Evolutionary conservation across 768 basidiomycete species (phyloP).

Genomic region (Suillus occidentalis): DNA sequence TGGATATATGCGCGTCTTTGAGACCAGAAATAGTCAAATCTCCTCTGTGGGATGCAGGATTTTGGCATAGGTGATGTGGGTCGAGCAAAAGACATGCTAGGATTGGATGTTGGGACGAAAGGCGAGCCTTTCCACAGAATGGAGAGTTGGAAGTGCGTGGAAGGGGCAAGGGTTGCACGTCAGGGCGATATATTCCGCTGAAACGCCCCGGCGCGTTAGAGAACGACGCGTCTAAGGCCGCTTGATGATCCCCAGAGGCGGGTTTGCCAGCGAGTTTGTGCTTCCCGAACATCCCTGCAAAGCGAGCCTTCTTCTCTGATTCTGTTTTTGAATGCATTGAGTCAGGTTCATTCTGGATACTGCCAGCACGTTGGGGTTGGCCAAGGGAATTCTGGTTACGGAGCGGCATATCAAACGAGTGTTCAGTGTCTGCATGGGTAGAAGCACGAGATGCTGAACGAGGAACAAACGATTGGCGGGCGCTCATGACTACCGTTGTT

Average conservation of each 20-base stretch:
- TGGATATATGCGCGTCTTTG: slow-evolving; percentile 5
- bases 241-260: not conserved
- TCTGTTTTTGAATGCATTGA: not conserved
- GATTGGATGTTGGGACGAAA: not conserved
- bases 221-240: not conserved
- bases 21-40: slow-evolving; percentile 2
- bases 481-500: not conserved
- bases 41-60: not conserved
- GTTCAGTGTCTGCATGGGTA: not conserved
- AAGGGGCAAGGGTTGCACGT: not conserved
- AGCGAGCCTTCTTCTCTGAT: not conserved
- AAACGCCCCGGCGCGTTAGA: not conserved
- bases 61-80: not conserved
- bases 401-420: slow-evolving; percentile 1
- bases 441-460: slow-evolving; percentile 6
- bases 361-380: not conserved
- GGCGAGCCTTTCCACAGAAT: not conserved
- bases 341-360: not conserved
- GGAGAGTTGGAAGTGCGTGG: not conserved
- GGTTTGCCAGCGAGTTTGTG: not conserved
- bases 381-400: not conserved
- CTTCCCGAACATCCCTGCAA: not conserved
- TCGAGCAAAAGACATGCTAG: not conserved
- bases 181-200: not conserved
- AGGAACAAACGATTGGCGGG: slow-evolving; percentile 4